These are phyloP conservation scores for Umbelopsis ramanniana DNA, from an alignment of 192 early-diverging fungal species.

Conservation along the genomic window DNA sequence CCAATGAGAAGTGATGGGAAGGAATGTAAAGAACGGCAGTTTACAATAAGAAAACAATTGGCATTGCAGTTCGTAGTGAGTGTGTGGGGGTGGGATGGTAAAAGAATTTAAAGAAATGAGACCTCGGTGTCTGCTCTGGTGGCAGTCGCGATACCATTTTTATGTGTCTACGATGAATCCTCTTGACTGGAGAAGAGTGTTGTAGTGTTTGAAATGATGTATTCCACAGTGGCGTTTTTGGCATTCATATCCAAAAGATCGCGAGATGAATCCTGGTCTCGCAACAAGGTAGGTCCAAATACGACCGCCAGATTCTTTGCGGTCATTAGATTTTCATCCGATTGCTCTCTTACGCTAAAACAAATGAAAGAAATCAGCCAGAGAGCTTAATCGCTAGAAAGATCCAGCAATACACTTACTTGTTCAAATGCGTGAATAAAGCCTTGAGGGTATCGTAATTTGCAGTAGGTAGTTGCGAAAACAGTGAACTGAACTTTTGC, in stretches of 20 bases:
- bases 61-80: neutral
- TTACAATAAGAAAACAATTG: neutral
- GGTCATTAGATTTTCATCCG: constrained; percentile 84
- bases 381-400: neutral
- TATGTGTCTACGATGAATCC: neutral
- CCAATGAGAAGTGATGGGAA: neutral
- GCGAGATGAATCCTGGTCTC: constrained; percentile 58
- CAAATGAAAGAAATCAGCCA: constrained; percentile 4
- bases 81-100: neutral
- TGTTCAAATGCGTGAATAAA: constrained; percentile 67
- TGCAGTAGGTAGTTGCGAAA: constrained; percentile 60
- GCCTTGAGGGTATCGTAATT: constrained; percentile 67
- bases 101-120: neutral
- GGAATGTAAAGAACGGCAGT: neutral
- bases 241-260: constrained; percentile 77
- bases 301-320: constrained; percentile 92
- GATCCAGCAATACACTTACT: constrained; percentile 28
- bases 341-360: constrained; percentile 58
- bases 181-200: constrained; percentile 7
- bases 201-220: constrained; percentile 62
- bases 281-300: constrained; percentile 89
- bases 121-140: neutral
- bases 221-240: constrained; percentile 75
- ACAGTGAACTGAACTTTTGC: constrained; percentile 48
- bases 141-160: neutral